Evolutionary conservation across 169 alveolate genomes (phyloP).

Genomic region (Eimeria sp.): DNA sequence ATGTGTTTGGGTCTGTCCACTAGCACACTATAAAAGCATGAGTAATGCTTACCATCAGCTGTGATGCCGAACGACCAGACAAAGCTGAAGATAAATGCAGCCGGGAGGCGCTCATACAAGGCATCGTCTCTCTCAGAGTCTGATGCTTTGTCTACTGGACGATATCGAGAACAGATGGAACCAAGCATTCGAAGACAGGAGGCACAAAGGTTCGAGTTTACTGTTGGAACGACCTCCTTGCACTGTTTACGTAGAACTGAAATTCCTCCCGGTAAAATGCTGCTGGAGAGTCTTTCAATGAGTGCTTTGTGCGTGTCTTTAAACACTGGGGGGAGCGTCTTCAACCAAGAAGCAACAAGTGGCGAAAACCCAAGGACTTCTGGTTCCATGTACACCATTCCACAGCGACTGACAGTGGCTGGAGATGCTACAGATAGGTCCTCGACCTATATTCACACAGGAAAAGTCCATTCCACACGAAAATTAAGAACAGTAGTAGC

Average conservation of each 20-base stretch:
- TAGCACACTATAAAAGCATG: not conserved
- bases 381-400: slow-evolving; percentile 98
- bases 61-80: slow-evolving; percentile 42
- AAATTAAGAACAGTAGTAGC: not conserved
- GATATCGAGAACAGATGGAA: slow-evolving; percentile 90
- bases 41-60: slow-evolving; percentile 9
- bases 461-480: not conserved
- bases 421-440: slow-evolving; percentile 98
- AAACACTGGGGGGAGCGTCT: slow-evolving; percentile 89
- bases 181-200: slow-evolving; percentile 89
- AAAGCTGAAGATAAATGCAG: slow-evolving; percentile 49
- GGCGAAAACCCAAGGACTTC: slow-evolving; percentile 96
- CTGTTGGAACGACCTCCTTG: slow-evolving; percentile 88
- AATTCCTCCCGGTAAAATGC: slow-evolving; percentile 86
- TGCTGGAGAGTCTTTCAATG: slow-evolving; percentile 84
- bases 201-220: slow-evolving; percentile 90
- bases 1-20: not conserved
- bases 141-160: slow-evolving; percentile 87
- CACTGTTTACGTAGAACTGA: slow-evolving; percentile 89
- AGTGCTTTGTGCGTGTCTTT: slow-evolving; percentile 60
- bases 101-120: slow-evolving; percentile 37
- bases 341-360: slow-evolving; percentile 94
- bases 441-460: slow-evolving; percentile 87
- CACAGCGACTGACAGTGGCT: slow-evolving; percentile 98
- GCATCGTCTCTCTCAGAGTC: slow-evolving; percentile 25